phyloP scores from a whole-genome alignment of 768 basidiomycete species.

The Serendipita vermifera region DNA sequence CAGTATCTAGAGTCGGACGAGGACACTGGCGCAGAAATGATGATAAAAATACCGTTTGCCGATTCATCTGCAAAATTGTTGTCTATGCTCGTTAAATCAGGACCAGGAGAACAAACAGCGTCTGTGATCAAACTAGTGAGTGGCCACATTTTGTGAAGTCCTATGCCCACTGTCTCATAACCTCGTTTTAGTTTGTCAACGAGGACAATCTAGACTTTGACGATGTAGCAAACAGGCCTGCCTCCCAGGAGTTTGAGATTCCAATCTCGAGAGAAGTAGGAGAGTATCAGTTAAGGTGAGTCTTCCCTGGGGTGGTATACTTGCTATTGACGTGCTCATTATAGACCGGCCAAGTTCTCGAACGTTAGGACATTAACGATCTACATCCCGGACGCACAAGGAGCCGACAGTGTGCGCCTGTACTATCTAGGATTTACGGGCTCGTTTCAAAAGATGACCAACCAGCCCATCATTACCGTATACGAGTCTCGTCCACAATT shows the following conservation, averaged over 20 bases:
- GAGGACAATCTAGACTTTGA: conserved; percentile 70
- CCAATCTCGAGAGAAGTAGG: conserved; percentile 63
- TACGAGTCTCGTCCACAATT: conserved; percentile 82
- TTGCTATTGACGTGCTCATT: not conserved
- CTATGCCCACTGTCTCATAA: not conserved
- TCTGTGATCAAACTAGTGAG: conserved; percentile 55
- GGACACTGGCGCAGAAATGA: conserved; percentile 89
- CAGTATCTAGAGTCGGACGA: conserved; percentile 82
- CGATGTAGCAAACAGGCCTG: conserved; percentile 45
- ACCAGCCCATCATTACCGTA: conserved; percentile 66
- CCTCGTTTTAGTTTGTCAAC: conserved; percentile 52
- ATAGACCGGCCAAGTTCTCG: conserved; percentile 74
- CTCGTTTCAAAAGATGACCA: conserved; percentile 32
- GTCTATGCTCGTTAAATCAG: conserved; percentile 69
- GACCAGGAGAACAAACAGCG: conserved; percentile 69
- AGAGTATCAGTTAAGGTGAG: conserved; percentile 71
- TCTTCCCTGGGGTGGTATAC: conserved; percentile 16
- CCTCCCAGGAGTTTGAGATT: conserved; percentile 61
- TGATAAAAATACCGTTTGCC: conserved; percentile 76
- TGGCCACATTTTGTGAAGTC: conserved; percentile 1
- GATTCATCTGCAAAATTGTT: conserved; percentile 67
- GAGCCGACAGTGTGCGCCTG: conserved; percentile 59
- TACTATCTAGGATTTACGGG: conserved; percentile 84
- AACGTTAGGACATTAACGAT: conserved; percentile 70
- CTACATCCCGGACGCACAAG: conserved; percentile 69